Evolutionary conservation across 176 grass and related monocot genomes (phyloP), one percentile per base, ranked within the genome.

Genomic region (Thalia dealbata): DNA sequence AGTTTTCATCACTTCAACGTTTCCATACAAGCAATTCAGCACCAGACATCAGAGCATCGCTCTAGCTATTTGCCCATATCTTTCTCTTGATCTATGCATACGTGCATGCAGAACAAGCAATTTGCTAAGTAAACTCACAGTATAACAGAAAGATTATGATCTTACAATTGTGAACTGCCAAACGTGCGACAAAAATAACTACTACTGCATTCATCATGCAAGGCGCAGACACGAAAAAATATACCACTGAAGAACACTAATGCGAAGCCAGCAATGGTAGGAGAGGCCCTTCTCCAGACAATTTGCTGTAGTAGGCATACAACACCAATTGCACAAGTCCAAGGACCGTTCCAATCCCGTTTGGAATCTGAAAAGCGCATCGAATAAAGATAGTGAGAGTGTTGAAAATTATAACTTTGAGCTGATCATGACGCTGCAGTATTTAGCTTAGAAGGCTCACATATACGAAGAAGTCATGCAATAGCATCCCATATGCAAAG

Each of bases 401-500:
- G 61, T 18, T 67, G 62, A 71, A 48, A 58, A 41, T 70, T 10
- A 28, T 84, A 51, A 52, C 50, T 67, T 27, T 8, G 45, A 48
- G 76, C 25, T n/a, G 74, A 19, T 38, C n/a, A n/a, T n/a, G n/a
- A 74, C 14, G 64, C 7, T 14, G 15, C 35, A 54, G 74, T 52
- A 67, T 23, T 16, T 64, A 78, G 13, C 19, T 28, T n/a, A 56
- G 24, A 28, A 48, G 59, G 21, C 87, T 79, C 91, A 99, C 95
- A 86, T 99, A 99, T 70, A 99, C 85, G 79, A 99, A 99, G 82
- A 93, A 88, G 82, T 99, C 95, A 67, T 81, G 74, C 59, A 99
- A 75, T 1, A 99, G 45, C 79, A 76, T 45, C 56, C 95, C 95
- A 3, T 99, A 99, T 6, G 75, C 46, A 69, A 99, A 88, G 84